Evolutionary conservation across 345 rosid genomes (phyloP).

Genomic region (Salix arbutifolia): DNA sequence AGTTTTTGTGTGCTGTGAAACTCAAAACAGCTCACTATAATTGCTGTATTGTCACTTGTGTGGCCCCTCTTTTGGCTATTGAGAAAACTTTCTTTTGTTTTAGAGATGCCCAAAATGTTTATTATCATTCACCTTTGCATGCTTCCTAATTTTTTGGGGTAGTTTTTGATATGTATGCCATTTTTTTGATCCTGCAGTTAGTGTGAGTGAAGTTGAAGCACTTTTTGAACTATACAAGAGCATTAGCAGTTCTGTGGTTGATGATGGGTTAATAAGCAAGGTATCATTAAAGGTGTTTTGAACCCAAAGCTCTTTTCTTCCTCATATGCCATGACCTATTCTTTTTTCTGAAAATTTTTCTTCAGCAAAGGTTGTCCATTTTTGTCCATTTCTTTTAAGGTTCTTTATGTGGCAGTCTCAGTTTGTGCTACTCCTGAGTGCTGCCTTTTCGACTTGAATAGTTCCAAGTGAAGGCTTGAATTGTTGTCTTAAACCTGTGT

Average conservation of each 20-base stretch:
- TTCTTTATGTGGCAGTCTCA: neutral
- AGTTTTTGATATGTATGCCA: neutral
- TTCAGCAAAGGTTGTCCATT: neutral
- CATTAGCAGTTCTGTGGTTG: slow-evolving; percentile 92
- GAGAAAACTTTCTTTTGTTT: neutral
- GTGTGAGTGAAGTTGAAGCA: slow-evolving; percentile 99
- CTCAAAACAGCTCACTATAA: neutral
- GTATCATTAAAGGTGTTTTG: slow-evolving; percentile 29
- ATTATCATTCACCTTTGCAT: neutral
- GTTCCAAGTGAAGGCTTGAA: neutral
- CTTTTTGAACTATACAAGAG: slow-evolving; percentile 91
- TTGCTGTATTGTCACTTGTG: neutral
- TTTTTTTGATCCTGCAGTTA: slow-evolving; percentile 49
- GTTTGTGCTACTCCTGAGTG: neutral
- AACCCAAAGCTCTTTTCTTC: neutral
- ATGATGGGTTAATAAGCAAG: slow-evolving; percentile 96
- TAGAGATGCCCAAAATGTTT: neutral
- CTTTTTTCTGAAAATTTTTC: neutral
- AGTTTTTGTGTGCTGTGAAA: neutral
- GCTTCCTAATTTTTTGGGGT: neutral
- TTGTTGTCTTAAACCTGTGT: neutral
- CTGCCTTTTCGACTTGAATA: neutral
- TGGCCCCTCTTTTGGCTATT: neutral
- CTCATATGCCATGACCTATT: neutral
- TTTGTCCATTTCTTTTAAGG: neutral